phyloP scores from a whole-genome alignment of 768 basidiomycete genomes.

The Hypsizygus marmoreus region DNA sequence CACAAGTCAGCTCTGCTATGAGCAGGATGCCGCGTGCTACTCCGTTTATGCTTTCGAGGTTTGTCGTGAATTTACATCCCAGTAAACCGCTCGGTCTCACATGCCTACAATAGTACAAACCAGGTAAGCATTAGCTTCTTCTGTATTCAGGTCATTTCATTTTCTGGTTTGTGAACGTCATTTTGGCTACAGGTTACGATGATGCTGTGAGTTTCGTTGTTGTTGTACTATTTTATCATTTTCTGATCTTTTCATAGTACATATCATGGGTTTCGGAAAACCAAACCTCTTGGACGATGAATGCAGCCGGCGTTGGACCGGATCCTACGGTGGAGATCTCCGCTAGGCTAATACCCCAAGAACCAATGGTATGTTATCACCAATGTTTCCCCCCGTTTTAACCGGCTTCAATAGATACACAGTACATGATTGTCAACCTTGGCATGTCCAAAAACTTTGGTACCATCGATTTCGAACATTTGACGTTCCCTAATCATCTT shows the following conservation, averaged over 20 bases:
- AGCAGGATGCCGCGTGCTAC: conserved; percentile 55
- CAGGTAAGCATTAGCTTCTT: conserved; percentile 26
- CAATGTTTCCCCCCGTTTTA: background rate
- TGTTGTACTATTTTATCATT: background rate
- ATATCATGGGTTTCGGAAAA: conserved; percentile 79
- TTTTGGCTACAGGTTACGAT: conserved; percentile 52
- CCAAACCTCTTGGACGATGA: conserved; percentile 70
- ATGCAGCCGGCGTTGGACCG: conserved; percentile 62
- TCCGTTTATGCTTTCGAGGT: conserved; percentile 78
- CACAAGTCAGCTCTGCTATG: conserved; percentile 74
- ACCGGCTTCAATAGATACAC: conserved; percentile 4
- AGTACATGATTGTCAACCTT: conserved; percentile 81
- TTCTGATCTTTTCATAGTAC: conserved; percentile 44
- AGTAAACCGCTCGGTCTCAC: background rate
- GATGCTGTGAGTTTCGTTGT: conserved; percentile 44
- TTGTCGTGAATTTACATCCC: conserved; percentile 14
- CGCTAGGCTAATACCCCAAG: conserved; percentile 66
- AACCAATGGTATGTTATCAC: conserved; percentile 70
- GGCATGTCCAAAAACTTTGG: conserved; percentile 83
- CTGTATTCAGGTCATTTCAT: conserved; percentile 23
- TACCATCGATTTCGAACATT: conserved; percentile 59
- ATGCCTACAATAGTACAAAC: conserved; percentile 33
- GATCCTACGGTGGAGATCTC: conserved; percentile 61
- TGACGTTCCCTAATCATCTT: conserved; percentile 61
- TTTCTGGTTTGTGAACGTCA: conserved; percentile 25